Conservation (phyloP, 148 eudicot species). For the Simmondsia chinensis region DNA sequence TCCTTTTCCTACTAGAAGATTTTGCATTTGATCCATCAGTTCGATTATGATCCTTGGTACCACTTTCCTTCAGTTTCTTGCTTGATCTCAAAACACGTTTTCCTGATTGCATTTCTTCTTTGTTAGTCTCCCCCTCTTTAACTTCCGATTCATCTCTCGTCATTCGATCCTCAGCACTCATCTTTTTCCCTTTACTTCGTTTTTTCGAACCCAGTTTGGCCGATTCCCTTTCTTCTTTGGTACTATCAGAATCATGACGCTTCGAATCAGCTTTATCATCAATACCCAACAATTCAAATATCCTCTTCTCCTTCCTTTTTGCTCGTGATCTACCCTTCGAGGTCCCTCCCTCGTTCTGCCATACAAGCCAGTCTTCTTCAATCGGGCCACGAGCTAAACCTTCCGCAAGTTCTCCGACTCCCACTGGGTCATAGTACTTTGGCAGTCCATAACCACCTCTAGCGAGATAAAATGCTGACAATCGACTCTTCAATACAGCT, state of each 20-base stretch:
- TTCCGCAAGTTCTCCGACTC: conserved; percentile 36
- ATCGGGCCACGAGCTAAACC: conserved; percentile 22
- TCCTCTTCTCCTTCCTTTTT: conserved; percentile 51
- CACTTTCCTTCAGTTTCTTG: conserved; percentile 6
- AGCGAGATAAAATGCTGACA: conserved; percentile 38
- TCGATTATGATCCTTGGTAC: too few relatives aligned
- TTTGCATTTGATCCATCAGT: too few relatives aligned
- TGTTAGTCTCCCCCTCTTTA: background rate
- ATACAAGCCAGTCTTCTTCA: conserved; percentile 20
- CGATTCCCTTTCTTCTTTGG: conserved; percentile 8
- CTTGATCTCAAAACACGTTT: background rate
- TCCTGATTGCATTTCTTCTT: background rate
- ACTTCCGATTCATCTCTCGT: background rate
- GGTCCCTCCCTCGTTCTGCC: conserved; percentile 11
- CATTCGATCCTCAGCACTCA: conserved; percentile 5
- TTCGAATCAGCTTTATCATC: conserved; percentile 14
- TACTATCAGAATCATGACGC: background rate
- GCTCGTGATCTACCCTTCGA: conserved; percentile 12
- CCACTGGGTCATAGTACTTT: conserved; percentile 19
- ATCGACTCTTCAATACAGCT: conserved; percentile 28
- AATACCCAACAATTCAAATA: conserved; percentile 37
- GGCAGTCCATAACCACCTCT: conserved; percentile 31
- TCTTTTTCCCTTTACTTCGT: conserved; percentile 20
- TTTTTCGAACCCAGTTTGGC: conserved; percentile 8
- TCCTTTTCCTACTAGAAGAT: too few relatives aligned